A percentile compares a stretch with the other conserved stretches of the same genome.
phyloP scores from a whole-genome alignment of 352 stramenopile genomes.

The Aphanomyces cochlioides region DNA sequence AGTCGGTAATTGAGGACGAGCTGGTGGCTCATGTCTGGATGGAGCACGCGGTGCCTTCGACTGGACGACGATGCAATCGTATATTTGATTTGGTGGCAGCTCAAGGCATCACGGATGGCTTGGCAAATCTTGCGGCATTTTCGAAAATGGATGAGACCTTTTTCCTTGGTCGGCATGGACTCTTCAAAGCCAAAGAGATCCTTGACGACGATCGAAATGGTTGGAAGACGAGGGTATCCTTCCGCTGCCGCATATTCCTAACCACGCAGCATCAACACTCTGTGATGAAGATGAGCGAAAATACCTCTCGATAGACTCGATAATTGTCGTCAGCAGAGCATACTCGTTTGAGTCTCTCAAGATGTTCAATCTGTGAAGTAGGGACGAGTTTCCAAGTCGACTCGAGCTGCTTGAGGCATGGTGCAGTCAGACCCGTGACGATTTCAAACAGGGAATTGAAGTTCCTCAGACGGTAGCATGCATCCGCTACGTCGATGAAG shows the following conservation, averaged over 20 bases:
- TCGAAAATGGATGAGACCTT: slow-evolving; percentile 80
- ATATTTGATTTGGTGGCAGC: slow-evolving; percentile 77
- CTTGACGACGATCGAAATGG: slow-evolving; percentile 85
- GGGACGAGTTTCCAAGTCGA: slow-evolving; percentile 78
- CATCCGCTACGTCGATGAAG: slow-evolving; percentile 80
- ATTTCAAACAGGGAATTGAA: slow-evolving; percentile 88
- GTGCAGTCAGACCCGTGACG: slow-evolving; percentile 67
- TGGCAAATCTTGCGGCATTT: slow-evolving; percentile 83
- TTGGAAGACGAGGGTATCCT: slow-evolving; percentile 68
- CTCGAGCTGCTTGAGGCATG: slow-evolving; percentile 76
- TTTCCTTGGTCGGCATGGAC: slow-evolving; percentile 77
- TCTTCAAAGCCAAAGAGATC: slow-evolving; percentile 86
- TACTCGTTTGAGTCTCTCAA: slow-evolving; percentile 73
- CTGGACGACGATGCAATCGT: slow-evolving; percentile 36
- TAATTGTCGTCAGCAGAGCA: slow-evolving; percentile 86
- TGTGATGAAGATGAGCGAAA: slow-evolving; percentile 8
- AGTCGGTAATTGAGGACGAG: slow-evolving; percentile 72
- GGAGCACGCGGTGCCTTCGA: slow-evolving; percentile 9
- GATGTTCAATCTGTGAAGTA: slow-evolving; percentile 62
- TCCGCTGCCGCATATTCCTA: slow-evolving; percentile 67
- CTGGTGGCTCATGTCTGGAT: slow-evolving; percentile 37
- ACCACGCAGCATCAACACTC: neutral
- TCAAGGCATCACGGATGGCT: slow-evolving; percentile 70
- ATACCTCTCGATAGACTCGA: slow-evolving; percentile 67
- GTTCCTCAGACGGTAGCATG: slow-evolving; percentile 84